Conservation (phyloP, 2,329 filamentous ascomycete genomes). For the Penicillium sp. region DNA sequence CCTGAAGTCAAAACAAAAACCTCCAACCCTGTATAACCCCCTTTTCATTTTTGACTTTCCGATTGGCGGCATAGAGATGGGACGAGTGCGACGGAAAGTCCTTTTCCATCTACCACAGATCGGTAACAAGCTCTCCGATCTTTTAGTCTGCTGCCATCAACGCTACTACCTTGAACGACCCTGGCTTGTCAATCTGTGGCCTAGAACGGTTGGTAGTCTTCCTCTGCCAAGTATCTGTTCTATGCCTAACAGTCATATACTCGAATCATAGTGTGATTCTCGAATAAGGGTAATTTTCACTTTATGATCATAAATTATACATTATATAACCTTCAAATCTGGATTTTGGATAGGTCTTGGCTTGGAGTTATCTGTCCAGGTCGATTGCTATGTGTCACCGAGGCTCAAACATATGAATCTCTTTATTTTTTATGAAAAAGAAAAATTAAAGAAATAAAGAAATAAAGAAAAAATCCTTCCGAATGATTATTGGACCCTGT, state of each 20-base stretch:
- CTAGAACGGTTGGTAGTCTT: neutral
- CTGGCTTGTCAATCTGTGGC: conserved; percentile 10
- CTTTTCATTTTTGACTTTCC: neutral
- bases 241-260: neutral
- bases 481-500: conserved; percentile 10
- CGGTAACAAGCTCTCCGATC: conserved; percentile 6
- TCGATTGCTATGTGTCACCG: conserved; percentile 10
- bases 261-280: neutral
- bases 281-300: neutral
- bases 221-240: neutral
- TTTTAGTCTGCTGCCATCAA: conserved; percentile 10
- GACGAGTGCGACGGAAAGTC: conserved; percentile 4
- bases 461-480: conserved; percentile 1
- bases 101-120: conserved; percentile 8
- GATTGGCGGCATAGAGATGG: conserved; percentile 3
- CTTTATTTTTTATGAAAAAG: neutral
- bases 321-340: neutral
- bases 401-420: conserved; percentile 10
- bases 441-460: neutral
- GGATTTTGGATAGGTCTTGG: neutral
- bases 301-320: neutral
- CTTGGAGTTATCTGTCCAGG: neutral
- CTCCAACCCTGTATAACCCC: neutral
- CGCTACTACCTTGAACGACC: conserved; percentile 20
- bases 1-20: conserved; percentile 3